phyloP scores from a whole-genome alignment of 768 basidiomycete species.

The Suillus plorans region DNA sequence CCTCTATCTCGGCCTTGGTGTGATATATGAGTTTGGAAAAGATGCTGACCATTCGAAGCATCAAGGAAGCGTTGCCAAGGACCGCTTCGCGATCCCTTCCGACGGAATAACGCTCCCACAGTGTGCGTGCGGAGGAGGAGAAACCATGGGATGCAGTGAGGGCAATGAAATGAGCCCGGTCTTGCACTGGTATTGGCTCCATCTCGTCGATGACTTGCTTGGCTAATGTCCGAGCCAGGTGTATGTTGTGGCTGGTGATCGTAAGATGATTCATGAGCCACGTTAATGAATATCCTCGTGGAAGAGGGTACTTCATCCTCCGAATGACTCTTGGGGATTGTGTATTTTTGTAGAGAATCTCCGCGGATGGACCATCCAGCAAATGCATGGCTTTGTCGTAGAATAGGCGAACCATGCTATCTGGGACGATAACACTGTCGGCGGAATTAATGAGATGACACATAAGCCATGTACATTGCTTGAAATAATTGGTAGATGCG shows the following conservation, averaged over 20 bases:
- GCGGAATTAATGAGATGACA: conserved; percentile 32
- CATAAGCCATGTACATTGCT: conserved; percentile 43
- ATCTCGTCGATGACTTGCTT: conserved; percentile 44
- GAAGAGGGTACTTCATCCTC: conserved; percentile 47
- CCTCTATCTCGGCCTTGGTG: conserved; percentile 17
- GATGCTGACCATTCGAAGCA: conserved; percentile 45
- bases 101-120: conserved; percentile 58
- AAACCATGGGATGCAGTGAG: conserved; percentile 47
- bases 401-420: conserved; percentile 44
- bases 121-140: conserved; percentile 43
- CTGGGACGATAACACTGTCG: conserved; percentile 38
- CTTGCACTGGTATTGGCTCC: conserved; percentile 41
- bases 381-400: conserved; percentile 40
- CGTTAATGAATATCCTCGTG: conserved; percentile 42
- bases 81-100: conserved; percentile 43
- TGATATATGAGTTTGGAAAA: conserved; percentile 30
- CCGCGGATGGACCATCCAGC: conserved; percentile 35
- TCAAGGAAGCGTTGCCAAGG: conserved; percentile 41
- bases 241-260: conserved; percentile 35
- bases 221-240: conserved; percentile 50
- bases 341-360: conserved; percentile 47
- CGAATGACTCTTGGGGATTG: conserved; percentile 32
- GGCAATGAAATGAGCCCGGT: conserved; percentile 51
- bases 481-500: conserved; percentile 37
- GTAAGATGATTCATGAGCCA: conserved; percentile 56